Evolutionary conservation across 164 flowering plant genomes (phyloP), one percentile per base, ranked within the genome.

Genomic region (Cinnamomum chago): DNA sequence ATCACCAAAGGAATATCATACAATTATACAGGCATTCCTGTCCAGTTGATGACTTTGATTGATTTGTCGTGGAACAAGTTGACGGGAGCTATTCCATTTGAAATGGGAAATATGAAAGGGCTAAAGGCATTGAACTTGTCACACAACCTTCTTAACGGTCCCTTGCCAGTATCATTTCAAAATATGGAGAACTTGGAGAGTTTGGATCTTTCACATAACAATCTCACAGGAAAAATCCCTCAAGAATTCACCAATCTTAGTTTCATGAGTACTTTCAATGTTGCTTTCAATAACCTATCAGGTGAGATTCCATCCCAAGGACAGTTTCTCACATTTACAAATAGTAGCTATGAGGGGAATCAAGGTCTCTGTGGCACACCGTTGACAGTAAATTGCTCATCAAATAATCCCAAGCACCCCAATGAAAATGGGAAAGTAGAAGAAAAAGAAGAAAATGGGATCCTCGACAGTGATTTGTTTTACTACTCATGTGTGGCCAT

Each of bases 111-210:
- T 1, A 52, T 71, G 64, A 58, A 6, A 11, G 65, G 7, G 22
- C 35, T 71, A 5, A 10, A 2, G n/a, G 17, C 73, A 25, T 24
- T 25, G 73, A 71, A 71, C 73, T 71, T 71, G 62, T 71, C 73
- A 33, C 23, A 58, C 64, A 71, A 71, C 23, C 25, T 52, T n/a
- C 40, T 71, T 52, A 17, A n/a, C 10, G 73, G 73, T 9, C 23
- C 62, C 24, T 7, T 71, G 30, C 73, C 64, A n/a, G 12, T 3
- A 17, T 71, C 73, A 2, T 52, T 71, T 12, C 18, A 30, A n/a
- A 24, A 55, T 27, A 52, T 71, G 62, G 40, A 71, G 62, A 5
- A 24, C 15, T 17, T 70, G 23, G 72, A 70, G 55, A 47, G 28
- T 24, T 51, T 70, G 55, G 72, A 70, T 50, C 58, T 70, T 22